Base-by-base conservation (phyloP, 352 stramenopile species). In the Globisporangium perplexum region DNA sequence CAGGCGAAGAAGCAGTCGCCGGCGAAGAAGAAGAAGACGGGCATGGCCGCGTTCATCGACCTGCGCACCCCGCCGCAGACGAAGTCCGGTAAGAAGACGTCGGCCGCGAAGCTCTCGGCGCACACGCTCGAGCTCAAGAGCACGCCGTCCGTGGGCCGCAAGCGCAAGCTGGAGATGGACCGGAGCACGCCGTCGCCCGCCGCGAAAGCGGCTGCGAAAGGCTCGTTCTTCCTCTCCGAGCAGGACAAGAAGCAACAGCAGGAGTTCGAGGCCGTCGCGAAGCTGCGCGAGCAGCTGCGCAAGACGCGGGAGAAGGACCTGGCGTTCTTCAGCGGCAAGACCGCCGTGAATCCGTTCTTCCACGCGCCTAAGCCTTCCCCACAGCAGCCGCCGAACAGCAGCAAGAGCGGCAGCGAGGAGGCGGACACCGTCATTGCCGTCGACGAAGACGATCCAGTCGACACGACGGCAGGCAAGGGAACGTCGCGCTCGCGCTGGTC, bases 221-320 rank as follows among this genome's bases (percentile, higher is more conserved):
- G 74, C 39, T 69, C 66, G n/a, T 85, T 91, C 50, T 91, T 91
- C 57, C 53, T 91, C 44, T 83, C 58, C 7, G 72, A 86, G 26
- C 57, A 77, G 43, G 68, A 85, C 52, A 80, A 76, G 57, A 86
- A 87, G 42, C 71, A 89, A 38, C 50, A 87, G 0, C 74, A 88
- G 41, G 78, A 87, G 54, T 83, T 88, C 52, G 76, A 91, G 33
- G 72, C 81, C 3, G 60, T 89, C 33, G 73, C 68, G 7, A 59
- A 66, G 7, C 77, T 91, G 36, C 78, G 77, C 14, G 78, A 88
- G 39, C 68, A 91, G 36, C 57, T 89, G 42, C 70, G 74, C 2
- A 64, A 80, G 53, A 74, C 75, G 22, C 77, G 81, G 6, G 81
- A 91, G 48, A 82, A 83, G 18, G 81, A 91, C 56, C 54, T 79